Evolutionary conservation across 345 rosid genomes (phyloP), one percentile per base, ranked within the genome.

Genomic region (Anacardium occidentale): DNA sequence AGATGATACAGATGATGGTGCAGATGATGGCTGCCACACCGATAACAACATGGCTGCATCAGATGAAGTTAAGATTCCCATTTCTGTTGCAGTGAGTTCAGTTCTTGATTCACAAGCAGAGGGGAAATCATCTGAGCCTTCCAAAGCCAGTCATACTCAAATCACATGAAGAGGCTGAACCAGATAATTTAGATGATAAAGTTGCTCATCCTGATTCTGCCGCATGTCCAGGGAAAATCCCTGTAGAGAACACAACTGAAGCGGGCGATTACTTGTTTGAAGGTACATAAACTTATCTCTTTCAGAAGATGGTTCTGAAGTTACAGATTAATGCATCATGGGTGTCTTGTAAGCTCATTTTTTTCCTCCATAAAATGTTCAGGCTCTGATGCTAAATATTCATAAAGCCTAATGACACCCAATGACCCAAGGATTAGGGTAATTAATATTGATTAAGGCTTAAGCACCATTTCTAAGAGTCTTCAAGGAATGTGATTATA

Each of bases 21-120:
- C 32, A 1, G 32, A 29, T 62, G 68, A 75, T 66, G 24, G 68
- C 29, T 68, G 69, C 44, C 52, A 60, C 50, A 57, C 34, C 34
- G 64, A 74, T 71, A 63, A 60, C 52, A 75, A 69, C 47, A 40
- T 75, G 24, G 74, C 71, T 62, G 75, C 70, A 47, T 75, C 73
- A 55, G 44, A 63, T 20, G 83, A 66, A 71, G 74, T 40, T 40
- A 56, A 74, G 61, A 37, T 18, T 42, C 55, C 75, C 10, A 51
- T 25, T 51, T 62, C 69, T 42, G 77, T 66, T 59, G 53, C 61
- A 51, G 78, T 63, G 60, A 64, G 55, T 10, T n/a, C 25, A 10
- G 10, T 44, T 60, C n/a, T 50, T 24, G 72, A 79, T 74, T 75
- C 64, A 55, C 72, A 37, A 70, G 32, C 75, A 61, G 63, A 57